Conservation (phyloP, 163 green algal species). For the Scenedesmus sp. region DNA sequence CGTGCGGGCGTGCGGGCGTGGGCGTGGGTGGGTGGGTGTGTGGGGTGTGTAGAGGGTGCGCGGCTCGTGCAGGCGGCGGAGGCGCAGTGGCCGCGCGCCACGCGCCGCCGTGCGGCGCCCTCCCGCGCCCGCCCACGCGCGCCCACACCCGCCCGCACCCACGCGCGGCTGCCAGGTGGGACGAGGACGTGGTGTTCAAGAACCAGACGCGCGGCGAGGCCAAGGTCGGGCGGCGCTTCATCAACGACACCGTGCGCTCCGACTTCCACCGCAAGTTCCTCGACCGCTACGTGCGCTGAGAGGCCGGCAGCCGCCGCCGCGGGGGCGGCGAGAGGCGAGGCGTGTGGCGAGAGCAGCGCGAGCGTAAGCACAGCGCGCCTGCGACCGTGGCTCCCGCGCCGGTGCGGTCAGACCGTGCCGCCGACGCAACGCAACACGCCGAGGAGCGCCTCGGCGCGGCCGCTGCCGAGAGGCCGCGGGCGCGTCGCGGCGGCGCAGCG, state of each 20-base stretch:
- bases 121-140: too few relatives aligned
- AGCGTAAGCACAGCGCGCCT: not conserved
- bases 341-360: too few relatives aligned
- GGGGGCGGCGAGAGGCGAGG: not conserved
- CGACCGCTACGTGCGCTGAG: slow-evolving; percentile 42
- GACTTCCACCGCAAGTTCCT: slow-evolving; percentile 92
- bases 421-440: too few relatives aligned
- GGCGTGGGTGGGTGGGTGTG: too few relatives aligned
- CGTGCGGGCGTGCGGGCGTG: too few relatives aligned
- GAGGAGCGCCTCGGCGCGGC: too few relatives aligned
- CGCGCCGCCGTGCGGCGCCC: too few relatives aligned
- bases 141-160: too few relatives aligned
- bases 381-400: not conserved
- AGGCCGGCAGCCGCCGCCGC: too few relatives aligned
- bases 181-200: slow-evolving; percentile 99
- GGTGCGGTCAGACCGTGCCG: not conserved
- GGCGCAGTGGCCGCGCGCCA: too few relatives aligned
- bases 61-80: not conserved
- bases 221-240: slow-evolving; percentile 91
- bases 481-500: too few relatives aligned
- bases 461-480: too few relatives aligned
- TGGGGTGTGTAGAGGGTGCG: not conserved
- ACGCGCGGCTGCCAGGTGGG: slow-evolving; percentile 75
- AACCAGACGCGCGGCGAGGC: slow-evolving; percentile 84
- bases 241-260: slow-evolving; percentile 98